Percentiles rank a stretch among this genome's conserved stretches.
phyloP scores from a whole-genome alignment of 495 filamentous ascomycete genomes.

The Aspergillus asperescens region DNA sequence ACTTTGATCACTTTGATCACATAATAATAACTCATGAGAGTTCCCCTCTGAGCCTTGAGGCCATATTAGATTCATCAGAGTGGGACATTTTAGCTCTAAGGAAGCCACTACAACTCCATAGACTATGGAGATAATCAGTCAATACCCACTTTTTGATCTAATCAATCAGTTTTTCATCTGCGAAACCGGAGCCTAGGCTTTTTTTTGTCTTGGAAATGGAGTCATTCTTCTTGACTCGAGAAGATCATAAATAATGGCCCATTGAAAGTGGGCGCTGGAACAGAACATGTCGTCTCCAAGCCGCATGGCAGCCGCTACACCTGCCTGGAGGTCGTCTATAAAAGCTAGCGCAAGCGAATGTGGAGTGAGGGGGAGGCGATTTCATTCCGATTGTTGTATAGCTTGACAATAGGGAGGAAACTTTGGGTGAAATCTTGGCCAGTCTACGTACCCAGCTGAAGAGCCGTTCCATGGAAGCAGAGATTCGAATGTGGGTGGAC shows the following conservation, averaged over 20 bases:
- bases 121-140: constrained; percentile 21
- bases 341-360: neutral
- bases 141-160: constrained; percentile 26
- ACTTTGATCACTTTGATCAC: neutral
- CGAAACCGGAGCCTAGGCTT: constrained; percentile 3
- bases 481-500: neutral
- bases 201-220: too few relatives aligned
- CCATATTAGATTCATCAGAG: too few relatives aligned
- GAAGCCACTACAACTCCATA: neutral
- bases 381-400: constrained; percentile 1
- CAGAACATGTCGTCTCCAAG: too few relatives aligned
- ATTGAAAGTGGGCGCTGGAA: neutral
- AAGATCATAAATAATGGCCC: too few relatives aligned
- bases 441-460: neutral
- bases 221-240: too few relatives aligned
- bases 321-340: neutral
- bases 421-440: too few relatives aligned
- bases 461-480: constrained; percentile 3
- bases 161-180: constrained; percentile 27
- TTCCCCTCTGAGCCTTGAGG: too few relatives aligned
- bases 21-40: too few relatives aligned
- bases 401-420: neutral
- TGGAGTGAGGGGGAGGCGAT: neutral
- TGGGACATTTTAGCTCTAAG: too few relatives aligned
- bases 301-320: too few relatives aligned